phyloP scores from a whole-genome alignment of 163 green algal genomes.

The Chlorella variabilis region DNA sequence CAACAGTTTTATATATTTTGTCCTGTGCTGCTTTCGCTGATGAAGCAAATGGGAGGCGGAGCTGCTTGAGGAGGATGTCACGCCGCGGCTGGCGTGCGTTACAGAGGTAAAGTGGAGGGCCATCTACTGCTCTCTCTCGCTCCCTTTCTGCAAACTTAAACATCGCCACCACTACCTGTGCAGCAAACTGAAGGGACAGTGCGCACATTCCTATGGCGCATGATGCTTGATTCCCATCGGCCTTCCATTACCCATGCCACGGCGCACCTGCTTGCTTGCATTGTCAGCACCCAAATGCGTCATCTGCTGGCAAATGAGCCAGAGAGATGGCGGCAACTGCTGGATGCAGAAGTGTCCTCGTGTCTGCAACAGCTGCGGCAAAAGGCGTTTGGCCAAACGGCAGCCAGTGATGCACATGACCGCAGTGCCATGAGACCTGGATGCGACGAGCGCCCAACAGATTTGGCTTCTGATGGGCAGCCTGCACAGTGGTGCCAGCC shows the following conservation, averaged over 20 bases:
- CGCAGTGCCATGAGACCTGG: neutral
- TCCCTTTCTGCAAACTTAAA: neutral
- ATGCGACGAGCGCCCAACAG: neutral
- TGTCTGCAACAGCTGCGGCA: constrained; percentile 4
- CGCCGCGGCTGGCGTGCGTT: neutral
- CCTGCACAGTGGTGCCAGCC: neutral
- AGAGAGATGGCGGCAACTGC: neutral
- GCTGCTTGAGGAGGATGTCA: neutral
- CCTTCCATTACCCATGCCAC: neutral
- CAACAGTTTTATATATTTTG: no score
- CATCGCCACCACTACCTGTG: neutral
- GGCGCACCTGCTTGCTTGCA: neutral
- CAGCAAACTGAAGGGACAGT: neutral
- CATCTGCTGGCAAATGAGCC: neutral
- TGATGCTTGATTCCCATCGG: neutral
- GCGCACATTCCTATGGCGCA: neutral
- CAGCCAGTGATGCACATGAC: neutral
- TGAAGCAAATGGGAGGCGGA: neutral
- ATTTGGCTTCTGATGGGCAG: neutral
- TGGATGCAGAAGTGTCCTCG: neutral
- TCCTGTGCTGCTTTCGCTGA: no score
- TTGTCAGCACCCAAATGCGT: neutral
- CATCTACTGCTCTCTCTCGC: no score
- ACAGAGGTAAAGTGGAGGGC: neutral
- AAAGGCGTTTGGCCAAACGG: neutral